These are phyloP conservation scores for Leccinum disarticulatum DNA, from an alignment of 768 basidiomycete genomes.

Conservation along the genomic window DNA sequence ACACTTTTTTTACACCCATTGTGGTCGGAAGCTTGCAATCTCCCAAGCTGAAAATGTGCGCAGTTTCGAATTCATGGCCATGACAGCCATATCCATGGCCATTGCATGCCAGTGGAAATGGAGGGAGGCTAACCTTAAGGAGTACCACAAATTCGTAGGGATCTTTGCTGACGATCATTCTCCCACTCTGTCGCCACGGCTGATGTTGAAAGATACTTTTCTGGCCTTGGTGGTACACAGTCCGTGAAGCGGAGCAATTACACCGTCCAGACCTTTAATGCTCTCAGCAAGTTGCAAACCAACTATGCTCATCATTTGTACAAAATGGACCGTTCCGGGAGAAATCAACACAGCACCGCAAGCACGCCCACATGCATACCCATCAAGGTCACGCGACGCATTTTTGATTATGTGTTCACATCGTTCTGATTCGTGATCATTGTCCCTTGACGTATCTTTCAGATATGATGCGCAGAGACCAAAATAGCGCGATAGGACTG, in stretches of 20 bases:
- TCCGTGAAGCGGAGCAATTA: too few relatives aligned
- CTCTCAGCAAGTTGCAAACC: too few relatives aligned
- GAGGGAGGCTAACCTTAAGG: not conserved
- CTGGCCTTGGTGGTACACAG: too few relatives aligned
- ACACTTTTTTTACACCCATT: conserved; percentile 6
- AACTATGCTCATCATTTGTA: too few relatives aligned
- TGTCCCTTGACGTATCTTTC: not conserved
- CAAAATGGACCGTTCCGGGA: too few relatives aligned
- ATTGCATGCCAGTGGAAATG: not conserved
- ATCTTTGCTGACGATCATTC: not conserved
- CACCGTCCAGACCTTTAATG: too few relatives aligned
- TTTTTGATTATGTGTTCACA: not conserved
- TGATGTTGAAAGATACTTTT: too few relatives aligned
- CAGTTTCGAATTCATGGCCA: not conserved
- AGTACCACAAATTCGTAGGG: not conserved
- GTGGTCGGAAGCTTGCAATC: not conserved
- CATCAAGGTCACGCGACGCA: not conserved
- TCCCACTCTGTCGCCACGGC: too few relatives aligned
- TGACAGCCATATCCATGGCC: not conserved
- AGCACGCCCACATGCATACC: too few relatives aligned
- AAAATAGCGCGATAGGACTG: not conserved
- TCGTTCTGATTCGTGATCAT: not conserved
- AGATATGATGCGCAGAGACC: not conserved
- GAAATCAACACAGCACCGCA: too few relatives aligned
- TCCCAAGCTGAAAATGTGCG: not conserved